Evolutionary conservation across 345 rosid species (phyloP).

Genomic region (Salix caprea): DNA sequence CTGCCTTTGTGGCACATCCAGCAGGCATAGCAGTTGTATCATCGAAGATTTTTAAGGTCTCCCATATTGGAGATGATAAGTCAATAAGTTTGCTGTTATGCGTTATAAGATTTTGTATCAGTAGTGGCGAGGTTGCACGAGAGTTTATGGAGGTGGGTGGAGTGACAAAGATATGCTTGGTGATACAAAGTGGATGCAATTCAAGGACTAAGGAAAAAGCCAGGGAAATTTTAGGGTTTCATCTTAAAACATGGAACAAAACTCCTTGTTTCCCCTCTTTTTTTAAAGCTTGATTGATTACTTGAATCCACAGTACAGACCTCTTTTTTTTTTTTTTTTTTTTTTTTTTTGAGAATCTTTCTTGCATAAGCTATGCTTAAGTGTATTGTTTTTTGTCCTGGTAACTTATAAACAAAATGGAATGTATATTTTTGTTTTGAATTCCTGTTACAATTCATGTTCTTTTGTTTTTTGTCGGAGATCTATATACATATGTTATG

Average conservation of each 20-base stretch:
- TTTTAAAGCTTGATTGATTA: not conserved
- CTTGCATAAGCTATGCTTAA: not conserved
- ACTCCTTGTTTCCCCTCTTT: slow-evolving; percentile 41
- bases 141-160: slow-evolving; percentile 79
- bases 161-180: slow-evolving; percentile 60
- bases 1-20: slow-evolving; percentile 54
- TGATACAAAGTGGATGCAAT: slow-evolving; percentile 51
- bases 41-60: slow-evolving; percentile 71
- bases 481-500: not conserved
- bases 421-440: no score
- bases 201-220: slow-evolving; percentile 54
- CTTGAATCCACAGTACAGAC: not conserved
- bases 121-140: slow-evolving; percentile 38
- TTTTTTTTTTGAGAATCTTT: not conserved
- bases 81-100: slow-evolving; percentile 59
- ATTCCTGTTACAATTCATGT: not conserved
- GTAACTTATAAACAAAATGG: no score
- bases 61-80: slow-evolving; percentile 53
- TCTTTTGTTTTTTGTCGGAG: not conserved
- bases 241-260: slow-evolving; percentile 60
- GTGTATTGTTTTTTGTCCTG: not conserved
- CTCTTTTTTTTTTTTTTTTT: not conserved
- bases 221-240: slow-evolving; percentile 55
- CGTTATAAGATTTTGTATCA: slow-evolving; percentile 50
- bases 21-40: slow-evolving; percentile 70